Evolutionary conservation across 257 asterid species (phyloP), one percentile per base, ranked within the genome.

Genomic region (Oldenlandia corymbosa): DNA sequence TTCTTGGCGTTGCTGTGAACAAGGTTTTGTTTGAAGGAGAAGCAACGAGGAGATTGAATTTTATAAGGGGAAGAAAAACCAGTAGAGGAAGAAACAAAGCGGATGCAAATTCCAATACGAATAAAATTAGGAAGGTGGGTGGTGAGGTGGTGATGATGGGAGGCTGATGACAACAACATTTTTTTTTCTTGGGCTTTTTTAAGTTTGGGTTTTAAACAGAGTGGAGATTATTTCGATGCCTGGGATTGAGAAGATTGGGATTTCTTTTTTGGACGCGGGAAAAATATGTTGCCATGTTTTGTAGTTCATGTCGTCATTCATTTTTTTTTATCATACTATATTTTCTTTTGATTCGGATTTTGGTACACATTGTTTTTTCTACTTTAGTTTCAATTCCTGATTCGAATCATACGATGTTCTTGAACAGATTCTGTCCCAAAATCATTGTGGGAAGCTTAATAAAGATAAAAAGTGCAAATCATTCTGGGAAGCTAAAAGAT

Each of bases 211-310:
- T n/a, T n/a, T n/a, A n/a, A n/a, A n/a, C n/a, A n/a, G n/a, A n/a
- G n/a, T n/a, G n/a, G n/a, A n/a, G n/a, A n/a, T n/a, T n/a, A n/a
- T n/a, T n/a, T n/a, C n/a, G n/a, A n/a, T n/a, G n/a, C n/a, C n/a
- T 11, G 30, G 43, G 61, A 21, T 7, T 20, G 55, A 49, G 8
- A 27, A 31, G 5, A 31, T 6, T 10, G 21, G 7, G 43, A 8
- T n/a, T n/a, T 56, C 13, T 7, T n/a, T n/a, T n/a, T 10, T 2
- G 32, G 46, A 54, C 59, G 60, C 70, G 49, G 30, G 30, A 34
- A 39, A 56, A 52, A 50, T n/a, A n/a, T 73, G 83, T 64, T 57
- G 75, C 73, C 77, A 78, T 74, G 58, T 71, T 65, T 36, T 54
- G 68, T 34, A 31, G 39, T 62, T 32, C 51, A 68, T 78, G 77